Conservation (phyloP, 352 stramenopile species). For the Globisporangium echinulatum region DNA sequence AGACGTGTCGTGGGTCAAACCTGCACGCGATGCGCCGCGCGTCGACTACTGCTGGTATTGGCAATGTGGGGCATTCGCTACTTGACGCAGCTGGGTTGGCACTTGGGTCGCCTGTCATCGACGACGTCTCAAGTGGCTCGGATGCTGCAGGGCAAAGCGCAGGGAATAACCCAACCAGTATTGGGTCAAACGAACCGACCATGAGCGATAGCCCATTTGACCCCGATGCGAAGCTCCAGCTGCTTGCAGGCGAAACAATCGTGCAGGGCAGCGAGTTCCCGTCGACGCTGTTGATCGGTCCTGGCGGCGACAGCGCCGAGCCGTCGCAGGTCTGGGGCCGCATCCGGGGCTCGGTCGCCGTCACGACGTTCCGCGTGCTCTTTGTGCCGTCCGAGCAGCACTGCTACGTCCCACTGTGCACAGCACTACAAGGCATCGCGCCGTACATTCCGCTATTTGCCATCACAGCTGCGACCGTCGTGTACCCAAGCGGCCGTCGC, state of each 20-base stretch:
- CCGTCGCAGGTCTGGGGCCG: conserved; percentile 51
- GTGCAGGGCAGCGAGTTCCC: conserved; percentile 38
- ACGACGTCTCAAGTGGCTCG: conserved; percentile 11
- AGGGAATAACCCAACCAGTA: no score
- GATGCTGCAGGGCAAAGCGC: no score
- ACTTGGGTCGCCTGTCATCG: conserved; percentile 18
- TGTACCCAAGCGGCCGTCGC: conserved; percentile 51
- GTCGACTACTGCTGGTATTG: conserved; percentile 16
- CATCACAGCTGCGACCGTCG: conserved; percentile 49
- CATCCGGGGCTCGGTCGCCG: conserved; percentile 48
- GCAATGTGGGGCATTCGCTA: conserved; percentile 4
- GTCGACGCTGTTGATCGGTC: conserved; percentile 54
- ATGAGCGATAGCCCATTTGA: background rate
- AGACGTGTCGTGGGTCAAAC: conserved; percentile 37
- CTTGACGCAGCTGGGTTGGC: conserved; percentile 11
- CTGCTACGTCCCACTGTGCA: conserved; percentile 30
- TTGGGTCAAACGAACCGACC: background rate
- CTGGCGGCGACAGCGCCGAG: conserved; percentile 51
- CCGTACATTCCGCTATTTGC: conserved; percentile 76
- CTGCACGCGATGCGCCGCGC: conserved; percentile 33
- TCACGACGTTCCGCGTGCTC: conserved; percentile 78
- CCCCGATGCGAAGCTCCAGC: background rate
- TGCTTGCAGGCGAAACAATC: conserved; percentile 32
- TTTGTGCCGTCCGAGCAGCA: conserved; percentile 54
- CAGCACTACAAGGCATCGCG: conserved; percentile 28